Evolutionary conservation across 768 basidiomycete genomes (phyloP).

Genomic region (Gymnopilus dilepis): DNA sequence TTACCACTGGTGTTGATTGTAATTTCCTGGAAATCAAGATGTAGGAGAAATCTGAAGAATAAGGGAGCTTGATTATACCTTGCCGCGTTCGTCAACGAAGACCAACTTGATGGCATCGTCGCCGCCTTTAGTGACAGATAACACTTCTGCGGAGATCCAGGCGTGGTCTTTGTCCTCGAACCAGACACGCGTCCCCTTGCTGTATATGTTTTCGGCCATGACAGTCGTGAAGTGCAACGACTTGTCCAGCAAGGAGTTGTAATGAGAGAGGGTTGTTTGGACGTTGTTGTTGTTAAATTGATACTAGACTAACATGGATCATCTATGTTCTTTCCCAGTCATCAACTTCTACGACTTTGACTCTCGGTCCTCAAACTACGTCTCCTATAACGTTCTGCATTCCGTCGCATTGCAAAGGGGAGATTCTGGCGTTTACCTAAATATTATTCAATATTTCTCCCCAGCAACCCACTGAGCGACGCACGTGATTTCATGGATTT

Average conservation of each 20-base stretch:
- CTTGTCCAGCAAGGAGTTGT: slow-evolving; percentile 37
- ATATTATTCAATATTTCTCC: no score
- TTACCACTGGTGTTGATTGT: slow-evolving; percentile 78
- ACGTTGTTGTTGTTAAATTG: slow-evolving; percentile 29
- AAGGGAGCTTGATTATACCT: slow-evolving; percentile 51
- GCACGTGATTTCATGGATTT: background rate
- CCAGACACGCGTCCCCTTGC: slow-evolving; percentile 90
- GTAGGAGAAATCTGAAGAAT: slow-evolving; percentile 12
- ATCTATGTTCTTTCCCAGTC: background rate
- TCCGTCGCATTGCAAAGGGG: no score
- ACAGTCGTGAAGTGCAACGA: slow-evolving; percentile 28
- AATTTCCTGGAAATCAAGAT: slow-evolving; percentile 61
- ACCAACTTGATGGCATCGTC: slow-evolving; percentile 82
- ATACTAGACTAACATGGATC: background rate
- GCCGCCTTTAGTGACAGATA: slow-evolving; percentile 60
- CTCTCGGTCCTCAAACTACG: no score
- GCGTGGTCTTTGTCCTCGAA: slow-evolving; percentile 94
- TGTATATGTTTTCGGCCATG: slow-evolving; percentile 93
- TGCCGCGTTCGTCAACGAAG: slow-evolving; percentile 91
- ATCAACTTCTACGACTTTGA: no score
- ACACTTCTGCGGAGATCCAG: slow-evolving; percentile 91
- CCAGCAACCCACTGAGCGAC: background rate
- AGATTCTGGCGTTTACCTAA: no score
- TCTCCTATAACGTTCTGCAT: no score
- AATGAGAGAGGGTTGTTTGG: slow-evolving; percentile 27